A percentile compares a stretch with the other conserved stretches of the same genome.
These are phyloP conservation scores for Eucalyptus tenuipes DNA, from an alignment of 345 rosid genomes.

Conservation along the genomic window DNA sequence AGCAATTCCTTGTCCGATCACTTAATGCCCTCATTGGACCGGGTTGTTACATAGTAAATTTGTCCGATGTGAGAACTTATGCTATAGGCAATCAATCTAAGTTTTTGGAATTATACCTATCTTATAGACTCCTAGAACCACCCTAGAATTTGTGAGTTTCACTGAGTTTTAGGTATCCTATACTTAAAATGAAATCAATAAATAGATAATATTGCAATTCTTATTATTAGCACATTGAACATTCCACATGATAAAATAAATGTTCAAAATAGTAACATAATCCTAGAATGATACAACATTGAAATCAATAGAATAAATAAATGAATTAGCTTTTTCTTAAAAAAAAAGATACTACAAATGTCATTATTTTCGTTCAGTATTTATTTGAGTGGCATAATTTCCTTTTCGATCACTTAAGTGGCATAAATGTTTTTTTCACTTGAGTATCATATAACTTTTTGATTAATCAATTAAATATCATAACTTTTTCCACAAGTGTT, in stretches of 20 bases:
- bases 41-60: no score
- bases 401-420: accelerated
- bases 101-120: no score
- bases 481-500: background rate
- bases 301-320: background rate
- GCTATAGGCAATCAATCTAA: background rate
- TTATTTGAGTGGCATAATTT: background rate
- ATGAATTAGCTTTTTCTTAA: background rate
- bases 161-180: background rate
- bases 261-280: background rate
- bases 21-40: no score
- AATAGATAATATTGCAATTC: background rate
- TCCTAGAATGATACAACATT: background rate
- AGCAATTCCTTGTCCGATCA: no score
- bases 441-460: background rate
- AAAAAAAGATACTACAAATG: no score
- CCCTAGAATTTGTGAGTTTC: background rate
- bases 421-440: background rate
- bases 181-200: background rate
- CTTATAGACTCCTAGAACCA: background rate
- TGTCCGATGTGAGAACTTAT: no score
- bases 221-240: background rate
- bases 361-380: background rate
- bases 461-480: accelerated
- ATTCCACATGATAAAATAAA: background rate